Conservation (phyloP, 2,329 filamentous ascomycete genomes). For the Stemphylium beticola region DNA sequence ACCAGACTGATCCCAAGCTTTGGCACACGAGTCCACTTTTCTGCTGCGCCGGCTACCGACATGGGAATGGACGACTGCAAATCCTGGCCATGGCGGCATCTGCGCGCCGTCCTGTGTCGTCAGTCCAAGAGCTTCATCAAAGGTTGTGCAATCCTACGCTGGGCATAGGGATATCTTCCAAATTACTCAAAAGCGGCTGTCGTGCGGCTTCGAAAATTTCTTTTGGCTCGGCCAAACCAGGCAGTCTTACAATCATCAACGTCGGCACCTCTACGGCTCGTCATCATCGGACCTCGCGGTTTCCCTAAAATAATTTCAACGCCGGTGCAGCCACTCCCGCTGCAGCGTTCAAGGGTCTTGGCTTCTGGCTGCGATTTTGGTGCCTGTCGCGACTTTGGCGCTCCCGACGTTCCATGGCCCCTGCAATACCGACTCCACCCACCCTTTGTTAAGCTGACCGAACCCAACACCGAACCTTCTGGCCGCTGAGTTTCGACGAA, state of each 20-base stretch:
- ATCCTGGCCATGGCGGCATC: slow-evolving; percentile 29
- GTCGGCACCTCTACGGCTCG: slow-evolving; percentile 20
- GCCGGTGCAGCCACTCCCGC: slow-evolving; percentile 38
- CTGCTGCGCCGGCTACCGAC: slow-evolving; percentile 26
- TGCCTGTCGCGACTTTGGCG: slow-evolving; percentile 27
- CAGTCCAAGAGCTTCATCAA: slow-evolving; percentile 24
- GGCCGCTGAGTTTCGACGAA: slow-evolving; percentile 31
- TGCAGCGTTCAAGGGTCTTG: slow-evolving; percentile 22
- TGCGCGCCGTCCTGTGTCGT: slow-evolving; percentile 28
- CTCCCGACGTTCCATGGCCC: slow-evolving; percentile 28
- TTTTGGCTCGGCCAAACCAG: slow-evolving; percentile 17
- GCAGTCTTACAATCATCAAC: slow-evolving; percentile 12
- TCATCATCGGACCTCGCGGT: slow-evolving; percentile 18
- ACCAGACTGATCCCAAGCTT: slow-evolving; percentile 31
- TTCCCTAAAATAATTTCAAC: slow-evolving; percentile 25
- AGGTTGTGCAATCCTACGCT: slow-evolving; percentile 6
- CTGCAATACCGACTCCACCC: slow-evolving; percentile 31
- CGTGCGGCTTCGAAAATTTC: slow-evolving; percentile 9
- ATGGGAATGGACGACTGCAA: slow-evolving; percentile 29
- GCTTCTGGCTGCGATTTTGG: slow-evolving; percentile 20
- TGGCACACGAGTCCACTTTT: slow-evolving; percentile 41
- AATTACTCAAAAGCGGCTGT: slow-evolving; percentile 12
- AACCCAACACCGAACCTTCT: slow-evolving; percentile 41
- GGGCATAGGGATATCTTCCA: neutral
- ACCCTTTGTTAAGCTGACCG: slow-evolving; percentile 33